Conservation (phyloP, 2,329 filamentous ascomycete species). For the Drechslera avenae region DNA sequence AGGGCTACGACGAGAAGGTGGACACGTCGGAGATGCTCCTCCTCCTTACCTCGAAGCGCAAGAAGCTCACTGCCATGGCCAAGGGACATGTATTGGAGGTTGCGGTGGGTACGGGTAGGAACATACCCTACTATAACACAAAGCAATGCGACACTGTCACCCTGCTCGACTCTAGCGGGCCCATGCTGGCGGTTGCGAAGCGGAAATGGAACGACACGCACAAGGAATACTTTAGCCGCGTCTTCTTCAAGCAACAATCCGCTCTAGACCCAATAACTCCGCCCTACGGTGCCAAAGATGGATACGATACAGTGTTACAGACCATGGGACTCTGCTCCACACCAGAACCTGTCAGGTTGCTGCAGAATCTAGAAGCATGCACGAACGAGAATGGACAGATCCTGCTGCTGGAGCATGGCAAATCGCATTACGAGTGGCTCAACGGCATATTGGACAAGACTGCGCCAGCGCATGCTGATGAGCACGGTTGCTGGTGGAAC, state of each 20-base stretch:
- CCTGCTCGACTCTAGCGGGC: conserved; percentile 54
- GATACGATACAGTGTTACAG: conserved; percentile 58
- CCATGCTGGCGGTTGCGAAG: conserved; percentile 56
- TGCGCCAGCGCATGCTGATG: conserved; percentile 55
- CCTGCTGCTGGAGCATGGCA: conserved; percentile 57
- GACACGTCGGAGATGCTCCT: conserved; percentile 51
- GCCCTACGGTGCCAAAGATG: conserved; percentile 48
- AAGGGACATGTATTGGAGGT: conserved; percentile 56
- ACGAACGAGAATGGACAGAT: conserved; percentile 53
- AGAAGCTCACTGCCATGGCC: conserved; percentile 49
- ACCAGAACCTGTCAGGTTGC: conserved; percentile 50
- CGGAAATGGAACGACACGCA: conserved; percentile 55
- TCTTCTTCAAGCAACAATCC: conserved; percentile 53
- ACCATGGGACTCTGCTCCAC: conserved; percentile 60
- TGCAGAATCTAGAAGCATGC: conserved; percentile 52
- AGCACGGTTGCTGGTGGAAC: conserved; percentile 60
- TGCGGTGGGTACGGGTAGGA: conserved; percentile 56
- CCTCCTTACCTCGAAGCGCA: conserved; percentile 49
- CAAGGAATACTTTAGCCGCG: conserved; percentile 44
- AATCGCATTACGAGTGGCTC: conserved; percentile 55
- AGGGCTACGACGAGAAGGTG: conserved; percentile 55
- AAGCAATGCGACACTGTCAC: conserved; percentile 52
- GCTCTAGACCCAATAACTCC: conserved; percentile 51
- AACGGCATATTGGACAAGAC: conserved; percentile 54
- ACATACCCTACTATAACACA: conserved; percentile 53